Percentiles rank a stretch among this genome's conserved stretches.
Conservation (phyloP, 2,329 filamentous ascomycete species). For the Botrytis elliptica region DNA sequence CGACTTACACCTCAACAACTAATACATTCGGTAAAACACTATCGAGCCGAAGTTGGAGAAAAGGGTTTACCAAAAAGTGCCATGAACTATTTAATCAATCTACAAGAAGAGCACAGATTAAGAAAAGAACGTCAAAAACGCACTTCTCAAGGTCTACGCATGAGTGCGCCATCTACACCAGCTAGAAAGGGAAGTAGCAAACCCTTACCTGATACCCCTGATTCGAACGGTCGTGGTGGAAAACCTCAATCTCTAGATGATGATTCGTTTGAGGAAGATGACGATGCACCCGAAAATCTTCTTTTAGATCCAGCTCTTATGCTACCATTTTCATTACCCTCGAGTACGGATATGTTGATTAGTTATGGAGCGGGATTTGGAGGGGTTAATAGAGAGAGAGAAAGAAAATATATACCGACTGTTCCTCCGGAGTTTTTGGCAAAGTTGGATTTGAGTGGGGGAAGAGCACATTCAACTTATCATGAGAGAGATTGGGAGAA, state of each 20-base stretch:
- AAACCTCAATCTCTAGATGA: conserved; percentile 32
- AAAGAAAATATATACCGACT: conserved; percentile 92
- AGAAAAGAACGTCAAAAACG: conserved; percentile 53
- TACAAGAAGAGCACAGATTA: conserved; percentile 71
- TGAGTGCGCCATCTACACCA: conserved; percentile 41
- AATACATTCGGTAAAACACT: conserved; percentile 88
- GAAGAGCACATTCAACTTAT: conserved; percentile 55
- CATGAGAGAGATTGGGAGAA: conserved; percentile 66
- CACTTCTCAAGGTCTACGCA: conserved; percentile 49
- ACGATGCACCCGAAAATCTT: conserved; percentile 70
- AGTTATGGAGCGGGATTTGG: conserved; percentile 94
- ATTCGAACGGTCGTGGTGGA: conserved; percentile 43
- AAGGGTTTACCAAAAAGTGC: conserved; percentile 86
- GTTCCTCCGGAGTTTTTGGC: conserved; percentile 91
- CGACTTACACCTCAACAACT: conserved; percentile 83
- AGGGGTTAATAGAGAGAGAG: conserved; percentile 84
- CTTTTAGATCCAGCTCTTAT: conserved; percentile 88
- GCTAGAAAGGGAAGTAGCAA: conserved; percentile 43
- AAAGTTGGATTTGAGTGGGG: conserved; percentile 66
- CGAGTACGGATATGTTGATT: conserved; percentile 95
- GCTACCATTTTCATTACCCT: conserved; percentile 91
- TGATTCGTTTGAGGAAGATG: conserved; percentile 49
- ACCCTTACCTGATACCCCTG: conserved; percentile 45
- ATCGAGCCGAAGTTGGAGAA: conserved; percentile 92
- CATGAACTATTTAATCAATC: conserved; percentile 77